Evolutionary conservation across 2,329 filamentous ascomycete genomes (phyloP).

Genomic region (Cytospora piceicola): DNA sequence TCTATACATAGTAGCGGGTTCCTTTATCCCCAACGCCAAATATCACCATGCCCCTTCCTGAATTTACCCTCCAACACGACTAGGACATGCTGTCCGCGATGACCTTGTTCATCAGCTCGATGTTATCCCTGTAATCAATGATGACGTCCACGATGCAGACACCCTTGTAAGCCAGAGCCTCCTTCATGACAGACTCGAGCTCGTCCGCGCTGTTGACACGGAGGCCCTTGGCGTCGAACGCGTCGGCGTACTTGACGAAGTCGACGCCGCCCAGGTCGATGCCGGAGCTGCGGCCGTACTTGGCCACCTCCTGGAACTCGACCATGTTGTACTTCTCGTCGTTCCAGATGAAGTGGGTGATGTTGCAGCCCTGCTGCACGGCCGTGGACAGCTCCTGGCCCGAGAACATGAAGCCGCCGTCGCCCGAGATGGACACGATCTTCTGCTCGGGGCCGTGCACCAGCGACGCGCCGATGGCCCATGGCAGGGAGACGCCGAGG

Average conservation of each 20-base stretch:
- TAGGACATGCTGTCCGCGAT: constrained; percentile 38
- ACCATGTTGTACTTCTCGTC: constrained; percentile 56
- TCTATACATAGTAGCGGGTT: background rate
- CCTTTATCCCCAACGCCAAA: background rate
- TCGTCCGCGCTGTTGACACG: constrained; percentile 44
- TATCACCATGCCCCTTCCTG: background rate
- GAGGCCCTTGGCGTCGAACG: constrained; percentile 51
- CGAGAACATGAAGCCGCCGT: constrained; percentile 55
- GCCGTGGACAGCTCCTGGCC: constrained; percentile 51
- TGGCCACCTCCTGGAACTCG: constrained; percentile 54
- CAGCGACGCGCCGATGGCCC: constrained; percentile 52
- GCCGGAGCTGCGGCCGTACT: constrained; percentile 50
- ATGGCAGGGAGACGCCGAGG: constrained; percentile 51
- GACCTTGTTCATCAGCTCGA: constrained; percentile 46
- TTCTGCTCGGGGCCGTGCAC: constrained; percentile 47
- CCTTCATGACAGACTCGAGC: constrained; percentile 47
- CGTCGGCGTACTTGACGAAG: constrained; percentile 52
- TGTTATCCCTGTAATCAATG: constrained; percentile 50
- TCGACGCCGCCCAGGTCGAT: constrained; percentile 51
- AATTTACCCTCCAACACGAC: background rate
- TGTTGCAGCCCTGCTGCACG: constrained; percentile 51
- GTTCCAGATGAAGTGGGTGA: constrained; percentile 56
- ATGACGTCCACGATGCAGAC: constrained; percentile 50
- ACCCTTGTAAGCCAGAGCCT: constrained; percentile 47
- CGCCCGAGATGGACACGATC: constrained; percentile 49